Evolutionary conservation across 225 moss, liverwort and hornwort species (phyloP), one percentile per base, ranked within the genome.

Genomic region (Bryoerythrophyllum caledonicum): DNA sequence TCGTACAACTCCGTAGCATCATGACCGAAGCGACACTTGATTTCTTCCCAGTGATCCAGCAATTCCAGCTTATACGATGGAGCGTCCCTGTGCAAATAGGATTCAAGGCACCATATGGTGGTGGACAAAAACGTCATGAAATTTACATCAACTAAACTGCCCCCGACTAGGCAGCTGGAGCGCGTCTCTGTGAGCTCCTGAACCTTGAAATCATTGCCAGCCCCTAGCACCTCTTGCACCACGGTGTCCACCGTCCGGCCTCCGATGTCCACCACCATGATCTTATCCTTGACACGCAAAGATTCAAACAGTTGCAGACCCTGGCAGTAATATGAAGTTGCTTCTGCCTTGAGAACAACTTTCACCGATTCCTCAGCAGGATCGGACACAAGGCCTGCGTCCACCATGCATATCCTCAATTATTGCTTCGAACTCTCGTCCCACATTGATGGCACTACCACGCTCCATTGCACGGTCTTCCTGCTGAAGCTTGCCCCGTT

Each of bases 271-370:
- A 69, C 83, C 20, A 80, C 74, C 24, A 78, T 67, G 37, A 87
- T 70, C 71, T 70, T 79, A 21, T 81, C 79, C 52, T 73, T 59
- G 21, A 26, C 54, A 2, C 16, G 0, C 8, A 78, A 49, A 0
- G 53, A 40, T 7, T 28, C 2, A 3, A 78, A n/a, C 82, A 2
- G 19, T 0, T 27, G 43, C 24, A 12, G 15, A 26, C 0, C 1
- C 1, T 82, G 76, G 40, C 85, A 91, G 30, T 84, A 60, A 7
- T 76, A 60, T 1, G 82, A 78, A 0, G 88, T 86, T 4, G 84
- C 84, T 69, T 88, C 91, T 6, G 88, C 78, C 63, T 86, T 82
- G 0, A 82, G 35, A 1, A 88, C 86, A 4, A 83, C 78, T 1
- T 61, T 69, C 1, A 79, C 32, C 60, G 0, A 69, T 70, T 61